Evolutionary conservation across 345 rosid species (phyloP).

Genomic region (Durio zibethinus): DNA sequence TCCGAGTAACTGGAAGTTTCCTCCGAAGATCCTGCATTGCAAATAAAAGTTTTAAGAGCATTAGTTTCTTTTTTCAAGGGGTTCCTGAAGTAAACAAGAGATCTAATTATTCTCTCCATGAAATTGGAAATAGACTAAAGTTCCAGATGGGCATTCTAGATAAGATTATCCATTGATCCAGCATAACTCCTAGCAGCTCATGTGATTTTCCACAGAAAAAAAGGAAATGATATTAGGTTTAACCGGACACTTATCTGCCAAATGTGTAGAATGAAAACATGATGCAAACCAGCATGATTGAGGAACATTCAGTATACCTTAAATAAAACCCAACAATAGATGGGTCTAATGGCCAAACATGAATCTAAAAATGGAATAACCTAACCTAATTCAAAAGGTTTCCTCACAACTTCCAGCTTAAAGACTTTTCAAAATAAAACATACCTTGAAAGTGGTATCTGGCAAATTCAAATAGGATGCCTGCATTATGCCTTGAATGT

Average conservation of each 20-base stretch:
- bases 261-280: background rate
- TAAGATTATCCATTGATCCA: background rate
- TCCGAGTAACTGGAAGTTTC: conserved; percentile 95
- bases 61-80: background rate
- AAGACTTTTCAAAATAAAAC: background rate
- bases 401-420: background rate
- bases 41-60: background rate
- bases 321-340: background rate
- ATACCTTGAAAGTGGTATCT: conserved; percentile 93
- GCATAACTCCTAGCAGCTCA: background rate
- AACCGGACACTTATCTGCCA: background rate
- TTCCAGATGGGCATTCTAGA: background rate
- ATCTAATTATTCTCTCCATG: background rate
- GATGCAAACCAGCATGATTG: background rate
- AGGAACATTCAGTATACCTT: background rate
- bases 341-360: background rate
- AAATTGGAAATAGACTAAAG: background rate
- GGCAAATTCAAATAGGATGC: conserved; percentile 89
- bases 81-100: background rate
- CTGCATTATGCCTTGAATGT: conserved; percentile 36
- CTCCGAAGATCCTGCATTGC: conserved; percentile 81
- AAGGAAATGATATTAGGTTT: background rate
- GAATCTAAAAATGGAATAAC: background rate
- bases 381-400: background rate
- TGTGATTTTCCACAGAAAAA: background rate